A percentile compares a stretch with the other conserved stretches of the same genome.
Evolutionary conservation across 2,329 filamentous ascomycete genomes (phyloP).

Genomic region (Westerdykella sp.): DNA sequence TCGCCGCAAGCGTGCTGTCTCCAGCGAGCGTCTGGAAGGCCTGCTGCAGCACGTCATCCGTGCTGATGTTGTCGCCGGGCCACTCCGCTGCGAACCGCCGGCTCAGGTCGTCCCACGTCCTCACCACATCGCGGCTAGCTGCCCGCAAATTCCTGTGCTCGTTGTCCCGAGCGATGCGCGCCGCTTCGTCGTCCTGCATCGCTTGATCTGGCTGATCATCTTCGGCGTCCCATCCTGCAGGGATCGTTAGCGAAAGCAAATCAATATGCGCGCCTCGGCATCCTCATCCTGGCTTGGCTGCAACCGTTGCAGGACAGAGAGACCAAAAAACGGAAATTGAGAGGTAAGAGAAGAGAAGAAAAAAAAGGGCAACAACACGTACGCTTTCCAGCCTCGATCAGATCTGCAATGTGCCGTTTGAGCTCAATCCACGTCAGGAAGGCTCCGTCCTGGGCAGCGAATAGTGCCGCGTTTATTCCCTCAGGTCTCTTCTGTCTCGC

Average conservation of each 20-base stretch:
- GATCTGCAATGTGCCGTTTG: conserved; percentile 28
- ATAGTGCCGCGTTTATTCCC: conserved; percentile 17
- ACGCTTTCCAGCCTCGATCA: conserved; percentile 29
- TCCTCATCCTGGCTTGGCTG: no score
- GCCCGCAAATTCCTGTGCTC: conserved; percentile 31
- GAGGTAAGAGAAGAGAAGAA: background rate
- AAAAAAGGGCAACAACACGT: conserved; percentile 6
- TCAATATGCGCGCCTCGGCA: background rate
- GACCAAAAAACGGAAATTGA: background rate
- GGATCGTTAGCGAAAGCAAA: conserved; percentile 6
- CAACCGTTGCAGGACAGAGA: no score
- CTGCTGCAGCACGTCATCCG: conserved; percentile 29
- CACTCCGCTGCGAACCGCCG: conserved; percentile 13
- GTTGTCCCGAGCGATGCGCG: conserved; percentile 21
- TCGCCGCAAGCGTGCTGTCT: conserved; percentile 19
- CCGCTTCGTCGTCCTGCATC: conserved; percentile 23
- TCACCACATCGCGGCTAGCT: conserved; percentile 26
- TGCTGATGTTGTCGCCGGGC: conserved; percentile 14
- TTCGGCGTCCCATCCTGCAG: conserved; percentile 16
- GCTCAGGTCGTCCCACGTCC: conserved; percentile 27
- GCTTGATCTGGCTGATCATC: conserved; percentile 18
- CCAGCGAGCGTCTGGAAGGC: conserved; percentile 30
- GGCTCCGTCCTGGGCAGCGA: conserved; percentile 29
- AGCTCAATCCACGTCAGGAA: conserved; percentile 34
- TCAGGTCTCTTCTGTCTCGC: background rate